Conservation (phyloP, 1,139 yeast genomes). For the Magnusiomyces starmeri region DNA sequence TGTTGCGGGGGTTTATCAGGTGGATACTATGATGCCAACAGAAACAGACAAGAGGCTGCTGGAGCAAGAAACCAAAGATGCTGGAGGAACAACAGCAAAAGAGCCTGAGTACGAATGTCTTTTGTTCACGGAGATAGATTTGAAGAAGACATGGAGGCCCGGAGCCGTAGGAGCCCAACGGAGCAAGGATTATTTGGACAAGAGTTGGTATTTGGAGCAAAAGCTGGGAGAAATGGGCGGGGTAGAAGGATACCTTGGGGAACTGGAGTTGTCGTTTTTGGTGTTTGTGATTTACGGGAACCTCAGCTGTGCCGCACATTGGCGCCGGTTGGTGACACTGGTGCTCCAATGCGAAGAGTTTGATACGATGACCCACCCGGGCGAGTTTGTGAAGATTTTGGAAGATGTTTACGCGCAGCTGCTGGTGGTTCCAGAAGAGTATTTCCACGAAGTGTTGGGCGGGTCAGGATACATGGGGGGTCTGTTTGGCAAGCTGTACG, state of each 20-base stretch:
- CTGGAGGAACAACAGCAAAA: not conserved
- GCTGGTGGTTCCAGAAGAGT: not conserved
- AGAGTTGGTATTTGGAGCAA: slow-evolving; percentile 3
- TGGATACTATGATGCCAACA: slow-evolving; percentile 5
- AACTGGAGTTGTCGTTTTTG: not conserved
- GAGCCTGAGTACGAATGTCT: not conserved
- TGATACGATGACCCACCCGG: not conserved
- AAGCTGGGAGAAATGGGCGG: not conserved
- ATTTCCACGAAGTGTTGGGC: not conserved
- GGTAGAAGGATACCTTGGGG: not conserved
- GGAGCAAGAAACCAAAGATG: not conserved
- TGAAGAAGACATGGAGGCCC: slow-evolving; percentile 6
- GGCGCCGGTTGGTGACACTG: slow-evolving; percentile 5
- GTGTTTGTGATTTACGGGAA: slow-evolving; percentile 3
- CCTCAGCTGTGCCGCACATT: slow-evolving; percentile 3
- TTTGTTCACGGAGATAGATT: not conserved
- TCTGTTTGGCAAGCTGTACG: not conserved
- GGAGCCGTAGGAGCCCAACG: slow-evolving; percentile 3
- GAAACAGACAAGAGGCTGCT: not conserved
- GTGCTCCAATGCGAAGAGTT: not conserved
- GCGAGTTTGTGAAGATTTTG: not conserved
- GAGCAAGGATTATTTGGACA: slow-evolving; percentile 3
- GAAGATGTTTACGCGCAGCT: not conserved
- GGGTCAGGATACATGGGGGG: not conserved
- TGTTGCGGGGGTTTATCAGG: not conserved